phyloP scores from a whole-genome alignment of 495 filamentous ascomycete species.

The Aspergillus ostianus region DNA sequence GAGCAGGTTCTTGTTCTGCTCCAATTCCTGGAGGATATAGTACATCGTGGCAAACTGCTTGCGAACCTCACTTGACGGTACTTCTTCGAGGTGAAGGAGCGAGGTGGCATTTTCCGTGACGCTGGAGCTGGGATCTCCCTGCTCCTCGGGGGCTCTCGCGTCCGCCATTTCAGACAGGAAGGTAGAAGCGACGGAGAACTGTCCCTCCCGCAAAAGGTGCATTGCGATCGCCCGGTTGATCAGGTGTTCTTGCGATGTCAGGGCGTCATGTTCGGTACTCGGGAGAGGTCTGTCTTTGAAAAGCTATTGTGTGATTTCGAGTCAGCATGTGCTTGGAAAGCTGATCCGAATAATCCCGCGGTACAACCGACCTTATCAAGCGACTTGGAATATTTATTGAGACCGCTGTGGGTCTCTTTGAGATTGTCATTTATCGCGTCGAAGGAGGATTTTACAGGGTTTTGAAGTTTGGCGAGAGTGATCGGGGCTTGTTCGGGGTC shows the following conservation, averaged over 20 bases:
- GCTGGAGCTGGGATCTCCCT: slow-evolving; percentile 12
- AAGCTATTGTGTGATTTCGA: slow-evolving; percentile 45
- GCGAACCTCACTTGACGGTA: slow-evolving; percentile 67
- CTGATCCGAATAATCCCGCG: not conserved
- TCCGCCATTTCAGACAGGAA: slow-evolving; percentile 66
- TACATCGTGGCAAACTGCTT: slow-evolving; percentile 87
- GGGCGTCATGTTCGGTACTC: slow-evolving; percentile 73
- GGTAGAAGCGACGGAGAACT: slow-evolving; percentile 80
- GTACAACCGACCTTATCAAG: slow-evolving; percentile 66
- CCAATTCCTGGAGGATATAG: slow-evolving; percentile 74
- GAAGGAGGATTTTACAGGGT: slow-evolving; percentile 72
- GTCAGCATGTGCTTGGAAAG: slow-evolving; percentile 1
- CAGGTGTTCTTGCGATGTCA: slow-evolving; percentile 68
- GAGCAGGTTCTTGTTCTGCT: slow-evolving; percentile 62
- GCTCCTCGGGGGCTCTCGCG: slow-evolving; percentile 22
- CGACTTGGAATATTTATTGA: slow-evolving; percentile 78
- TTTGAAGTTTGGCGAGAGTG: slow-evolving; percentile 79
- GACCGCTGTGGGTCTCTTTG: slow-evolving; percentile 72
- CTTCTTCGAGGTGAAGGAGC: slow-evolving; percentile 49
- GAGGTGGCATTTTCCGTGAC: slow-evolving; percentile 20
- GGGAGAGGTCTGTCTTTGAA: slow-evolving; percentile 78
- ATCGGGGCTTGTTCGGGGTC: slow-evolving; percentile 69
- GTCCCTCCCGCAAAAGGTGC: slow-evolving; percentile 92
- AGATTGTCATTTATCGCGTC: slow-evolving; percentile 75
- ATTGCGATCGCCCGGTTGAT: slow-evolving; percentile 94